Percentiles rank a stretch among this genome's conserved stretches.
Conservation (phyloP, 2,329 filamentous ascomycete species). For the Anthostomella pinea region DNA sequence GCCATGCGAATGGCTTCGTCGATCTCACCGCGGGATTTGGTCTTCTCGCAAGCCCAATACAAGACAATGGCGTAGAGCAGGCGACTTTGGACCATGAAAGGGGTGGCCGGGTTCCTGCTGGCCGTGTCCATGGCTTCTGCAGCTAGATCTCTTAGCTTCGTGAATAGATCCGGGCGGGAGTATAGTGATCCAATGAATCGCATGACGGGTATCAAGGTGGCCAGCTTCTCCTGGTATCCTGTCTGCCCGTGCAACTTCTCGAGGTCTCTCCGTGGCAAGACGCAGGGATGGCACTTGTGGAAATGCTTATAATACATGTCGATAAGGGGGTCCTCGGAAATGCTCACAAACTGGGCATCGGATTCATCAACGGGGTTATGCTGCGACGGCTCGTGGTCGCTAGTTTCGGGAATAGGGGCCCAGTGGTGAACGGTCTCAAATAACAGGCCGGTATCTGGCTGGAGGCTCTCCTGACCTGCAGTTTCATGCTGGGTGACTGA, state of each 20-base stretch:
- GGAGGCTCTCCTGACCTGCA: too few relatives aligned
- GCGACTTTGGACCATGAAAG: conserved; percentile 15
- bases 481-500: too few relatives aligned
- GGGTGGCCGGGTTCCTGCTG: conserved; percentile 7
- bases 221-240: conserved; percentile 5
- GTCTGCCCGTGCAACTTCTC: conserved; percentile 7
- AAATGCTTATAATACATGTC: conserved; percentile 17
- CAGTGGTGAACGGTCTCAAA: too few relatives aligned
- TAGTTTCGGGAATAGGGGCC: conserved; percentile 9
- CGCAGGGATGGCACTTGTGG: conserved; percentile 17
- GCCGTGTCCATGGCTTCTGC: conserved; percentile 10
- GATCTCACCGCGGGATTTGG: conserved; percentile 9
- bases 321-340: conserved; percentile 12
- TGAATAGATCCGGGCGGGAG: conserved; percentile 6
- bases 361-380: conserved; percentile 2
- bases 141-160: conserved; percentile 10
- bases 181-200: conserved; percentile 17
- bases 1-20: conserved; percentile 14
- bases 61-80: conserved; percentile 15
- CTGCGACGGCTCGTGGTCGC: conserved; percentile 1
- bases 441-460: too few relatives aligned
- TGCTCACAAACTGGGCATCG: conserved; percentile 9
- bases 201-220: conserved; percentile 13
- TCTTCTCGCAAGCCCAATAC: conserved; percentile 14
- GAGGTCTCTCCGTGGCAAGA: conserved; percentile 8